phyloP scores from a whole-genome alignment of 768 basidiomycete species.

The Pluteus cervinus region DNA sequence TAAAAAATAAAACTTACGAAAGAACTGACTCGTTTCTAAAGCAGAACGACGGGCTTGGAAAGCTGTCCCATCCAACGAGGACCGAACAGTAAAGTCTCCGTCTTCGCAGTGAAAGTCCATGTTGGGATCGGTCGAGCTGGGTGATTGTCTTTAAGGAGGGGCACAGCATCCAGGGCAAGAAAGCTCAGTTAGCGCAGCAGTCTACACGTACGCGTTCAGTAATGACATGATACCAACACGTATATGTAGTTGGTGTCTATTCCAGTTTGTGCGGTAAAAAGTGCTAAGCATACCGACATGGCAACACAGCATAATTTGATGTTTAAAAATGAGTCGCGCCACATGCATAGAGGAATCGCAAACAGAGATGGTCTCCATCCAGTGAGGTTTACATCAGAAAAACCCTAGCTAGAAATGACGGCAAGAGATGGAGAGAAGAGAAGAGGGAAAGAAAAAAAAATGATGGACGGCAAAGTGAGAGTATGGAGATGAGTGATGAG shows the following conservation, averaged over 20 bases:
- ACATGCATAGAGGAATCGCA: slow-evolving; percentile 4
- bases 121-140: no score
- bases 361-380: neutral
- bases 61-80: slow-evolving; percentile 40
- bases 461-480: slow-evolving; percentile 17
- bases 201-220: no score
- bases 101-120: slow-evolving; percentile 37
- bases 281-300: neutral
- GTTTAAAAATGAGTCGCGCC: no score
- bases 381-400: slow-evolving; percentile 11
- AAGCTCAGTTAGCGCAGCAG: no score
- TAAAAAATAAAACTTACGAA: slow-evolving; percentile 37
- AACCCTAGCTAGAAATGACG: slow-evolving; percentile 16
- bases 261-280: no score
- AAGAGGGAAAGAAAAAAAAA: slow-evolving; percentile 15
- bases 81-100: slow-evolving; percentile 52
- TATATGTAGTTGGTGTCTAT: no score
- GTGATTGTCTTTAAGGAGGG: no score
- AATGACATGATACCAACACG: no score
- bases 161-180: no score
- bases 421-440: slow-evolving; percentile 18
- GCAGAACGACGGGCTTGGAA: slow-evolving; percentile 46
- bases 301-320: neutral
- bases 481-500: slow-evolving; percentile 25
- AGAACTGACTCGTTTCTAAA: slow-evolving; percentile 53